A percentile compares a stretch with the other conserved stretches of the same genome.
Evolutionary conservation across 1,284 basidiomycete genomes (phyloP).

Genomic region (Ustilago loliicola): DNA sequence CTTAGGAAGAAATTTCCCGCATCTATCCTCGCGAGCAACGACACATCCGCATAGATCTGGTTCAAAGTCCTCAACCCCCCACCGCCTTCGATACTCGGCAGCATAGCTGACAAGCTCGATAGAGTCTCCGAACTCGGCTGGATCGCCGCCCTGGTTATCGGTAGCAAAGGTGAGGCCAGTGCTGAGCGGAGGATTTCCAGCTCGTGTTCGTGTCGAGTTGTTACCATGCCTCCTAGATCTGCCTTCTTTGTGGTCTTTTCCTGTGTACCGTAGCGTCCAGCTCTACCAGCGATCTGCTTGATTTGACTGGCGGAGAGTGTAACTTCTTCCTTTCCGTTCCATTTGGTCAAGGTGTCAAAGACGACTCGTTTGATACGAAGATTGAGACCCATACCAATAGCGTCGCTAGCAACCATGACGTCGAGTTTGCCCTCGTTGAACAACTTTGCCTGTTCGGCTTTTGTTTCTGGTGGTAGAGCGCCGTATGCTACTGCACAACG

Average conservation of each 20-base stretch:
- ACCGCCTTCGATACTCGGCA: slow-evolving; percentile 64
- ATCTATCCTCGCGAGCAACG: slow-evolving; percentile 74
- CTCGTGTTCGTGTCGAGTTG: slow-evolving; percentile 79
- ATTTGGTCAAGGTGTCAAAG: slow-evolving; percentile 83
- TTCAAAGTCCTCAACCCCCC: slow-evolving; percentile 61
- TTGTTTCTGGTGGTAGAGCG: slow-evolving; percentile 86
- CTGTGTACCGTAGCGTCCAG: slow-evolving; percentile 88
- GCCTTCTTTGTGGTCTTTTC: slow-evolving; percentile 44
- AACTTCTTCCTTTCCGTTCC: slow-evolving; percentile 75
- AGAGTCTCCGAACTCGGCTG: slow-evolving; percentile 70
- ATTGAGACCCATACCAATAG: slow-evolving; percentile 96
- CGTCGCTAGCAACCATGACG: slow-evolving; percentile 90
- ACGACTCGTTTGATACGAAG: slow-evolving; percentile 92
- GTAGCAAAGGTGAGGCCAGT: slow-evolving; percentile 72
- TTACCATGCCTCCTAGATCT: slow-evolving; percentile 71
- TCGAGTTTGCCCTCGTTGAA: slow-evolving; percentile 90
- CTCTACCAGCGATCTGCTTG: slow-evolving; percentile 96
- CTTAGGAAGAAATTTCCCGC: slow-evolving; percentile 73
- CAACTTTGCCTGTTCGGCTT: slow-evolving; percentile 86
- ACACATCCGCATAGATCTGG: slow-evolving; percentile 73
- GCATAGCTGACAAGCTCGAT: slow-evolving; percentile 70
- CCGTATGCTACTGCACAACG: slow-evolving; percentile 91
- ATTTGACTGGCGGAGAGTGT: slow-evolving; percentile 82
- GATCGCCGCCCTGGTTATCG: slow-evolving; percentile 73
- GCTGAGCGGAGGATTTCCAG: slow-evolving; percentile 76